These are phyloP conservation scores for Castanea mollissima DNA, from an alignment of 306 rosid genomes.

Conservation along the genomic window DNA sequence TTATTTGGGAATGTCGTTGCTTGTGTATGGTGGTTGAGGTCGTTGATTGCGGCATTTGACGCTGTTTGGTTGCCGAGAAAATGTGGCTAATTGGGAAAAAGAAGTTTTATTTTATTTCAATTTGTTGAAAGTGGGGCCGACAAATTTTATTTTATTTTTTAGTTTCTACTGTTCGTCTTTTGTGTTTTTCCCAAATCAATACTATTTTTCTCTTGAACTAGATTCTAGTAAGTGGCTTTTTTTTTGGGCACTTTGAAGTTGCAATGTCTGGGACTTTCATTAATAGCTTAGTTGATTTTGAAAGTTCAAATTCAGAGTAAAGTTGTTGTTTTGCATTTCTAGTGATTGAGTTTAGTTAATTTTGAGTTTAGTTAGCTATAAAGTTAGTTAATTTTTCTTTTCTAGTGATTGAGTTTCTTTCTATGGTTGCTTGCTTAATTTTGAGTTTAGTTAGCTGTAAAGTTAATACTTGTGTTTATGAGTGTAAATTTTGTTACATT, in stretches of 20 bases:
- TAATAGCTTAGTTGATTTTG: background rate
- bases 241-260: background rate
- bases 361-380: background rate
- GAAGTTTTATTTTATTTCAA: background rate
- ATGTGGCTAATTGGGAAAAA: slow-evolving; percentile 16
- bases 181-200: background rate
- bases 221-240: background rate
- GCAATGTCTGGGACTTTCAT: background rate
- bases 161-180: background rate
- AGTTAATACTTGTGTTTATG: background rate
- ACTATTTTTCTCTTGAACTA: background rate
- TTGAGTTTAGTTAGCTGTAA: background rate
- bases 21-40: background rate
- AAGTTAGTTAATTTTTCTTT: background rate
- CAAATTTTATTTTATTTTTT: background rate
- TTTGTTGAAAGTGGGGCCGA: background rate
- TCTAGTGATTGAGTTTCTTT: background rate
- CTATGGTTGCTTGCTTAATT: background rate
- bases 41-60: background rate
- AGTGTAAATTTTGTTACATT: background rate
- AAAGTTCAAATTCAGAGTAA: background rate
- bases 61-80: slow-evolving; percentile 20
- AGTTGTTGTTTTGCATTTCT: background rate
- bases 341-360: background rate
- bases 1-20: background rate